A percentile compares a stretch with the other conserved stretches of the same genome.
Conservation (phyloP, 148 eudicot species). For the Vaccinium corymbosum region DNA sequence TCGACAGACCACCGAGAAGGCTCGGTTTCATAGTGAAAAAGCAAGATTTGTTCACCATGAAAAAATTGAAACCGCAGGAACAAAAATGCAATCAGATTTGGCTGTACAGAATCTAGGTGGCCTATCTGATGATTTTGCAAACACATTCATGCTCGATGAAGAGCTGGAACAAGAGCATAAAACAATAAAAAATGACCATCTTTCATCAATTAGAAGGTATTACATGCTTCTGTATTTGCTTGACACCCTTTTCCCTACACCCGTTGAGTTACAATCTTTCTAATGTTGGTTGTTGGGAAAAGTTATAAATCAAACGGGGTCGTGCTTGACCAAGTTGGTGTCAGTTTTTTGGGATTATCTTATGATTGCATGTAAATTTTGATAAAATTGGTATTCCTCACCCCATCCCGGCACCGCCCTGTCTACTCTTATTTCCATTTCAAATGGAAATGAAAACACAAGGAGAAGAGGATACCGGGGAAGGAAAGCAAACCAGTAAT, state of each 20-base stretch:
- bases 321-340: not conserved
- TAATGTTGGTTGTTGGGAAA: not conserved
- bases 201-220: conserved; percentile 53
- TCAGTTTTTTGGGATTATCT: not conserved
- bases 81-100: conserved; percentile 26
- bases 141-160: conserved; percentile 91
- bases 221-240: conserved; percentile 5
- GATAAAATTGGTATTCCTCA: not conserved
- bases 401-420: not conserved
- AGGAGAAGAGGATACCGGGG: not conserved
- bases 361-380: not conserved
- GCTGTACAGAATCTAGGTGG: conserved; percentile 39
- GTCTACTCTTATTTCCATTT: not conserved
- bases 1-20: conserved; percentile 20
- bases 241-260: not conserved
- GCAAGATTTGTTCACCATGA: conserved; percentile 21
- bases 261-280: not conserved
- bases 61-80: conserved; percentile 21
- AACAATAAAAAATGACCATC: conserved; percentile 29
- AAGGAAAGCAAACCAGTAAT: not conserved
- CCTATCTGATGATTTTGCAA: conserved; percentile 51
- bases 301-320: not conserved
- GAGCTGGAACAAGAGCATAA: conserved; percentile 73
- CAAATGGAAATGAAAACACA: not conserved
- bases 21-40: conserved; percentile 20